Evolutionary conservation across 1,284 basidiomycete species (phyloP), one percentile per base, ranked within the genome.

Genomic region (Wallemia ichthyophaga): DNA sequence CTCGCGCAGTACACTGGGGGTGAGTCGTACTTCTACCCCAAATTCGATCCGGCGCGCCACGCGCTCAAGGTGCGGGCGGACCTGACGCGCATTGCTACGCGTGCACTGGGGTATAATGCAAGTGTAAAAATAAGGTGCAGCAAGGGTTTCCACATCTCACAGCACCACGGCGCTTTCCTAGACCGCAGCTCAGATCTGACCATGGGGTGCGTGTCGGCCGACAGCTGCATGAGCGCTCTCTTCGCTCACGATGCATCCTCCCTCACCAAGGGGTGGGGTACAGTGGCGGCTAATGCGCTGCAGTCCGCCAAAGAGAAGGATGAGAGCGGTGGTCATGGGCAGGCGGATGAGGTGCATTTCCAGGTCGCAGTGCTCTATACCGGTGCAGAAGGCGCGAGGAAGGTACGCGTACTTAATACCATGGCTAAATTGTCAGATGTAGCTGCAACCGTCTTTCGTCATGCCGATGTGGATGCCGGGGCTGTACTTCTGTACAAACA

Each of bases 321-420:
- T 7, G 28, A 31, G 17, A 17, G 28, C 17, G 28, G 28, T 31
- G 37, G 28, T 31, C 28, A 7, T 7, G 28, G 28, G 17, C 28
- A 31, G 28, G 28, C 28, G 28, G 37, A 48, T 21, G 37, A 48
- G n/a, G n/a, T 48, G 3, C 37, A 48, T 67, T 71, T 98, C 59
- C 94, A 99, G 69, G 82, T 80, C n/a, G 94, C 94, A 0, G 74
- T 86, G 1, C 72, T 98, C 27, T 91, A 98, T 67, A 98, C 94
- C 1, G 81, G 80, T 1, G 69, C 76, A 1, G 71, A 73, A 2
- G 94, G 94, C 2, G 75, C 86, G 67, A 75, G 94, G 26, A 75
- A 88, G 61, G 91, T 96, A 31, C 75, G 94, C 59, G 78, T 81
- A 55, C 77, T 83, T 67, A 99, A 98, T 66, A 71, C 96, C 23